Conservation (phyloP, 129 eudicot genomes). For the Chrysanthemum lavandulifolium region DNA sequence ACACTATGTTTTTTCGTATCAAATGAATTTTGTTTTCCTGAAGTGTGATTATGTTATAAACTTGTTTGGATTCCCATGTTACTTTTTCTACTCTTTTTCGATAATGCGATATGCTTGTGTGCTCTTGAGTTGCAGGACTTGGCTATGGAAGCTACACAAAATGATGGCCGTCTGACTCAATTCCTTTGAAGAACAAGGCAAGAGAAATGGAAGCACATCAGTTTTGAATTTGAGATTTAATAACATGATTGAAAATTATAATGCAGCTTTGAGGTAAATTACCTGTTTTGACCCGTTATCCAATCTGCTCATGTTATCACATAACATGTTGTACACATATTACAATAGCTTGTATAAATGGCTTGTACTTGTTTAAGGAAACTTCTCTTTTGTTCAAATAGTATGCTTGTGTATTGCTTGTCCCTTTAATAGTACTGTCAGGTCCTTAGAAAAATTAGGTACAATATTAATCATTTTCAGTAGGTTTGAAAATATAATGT, state of each 20-base stretch:
- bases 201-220: constrained; percentile 71
- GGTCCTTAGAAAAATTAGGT: too few species aligned
- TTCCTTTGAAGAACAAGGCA: constrained; percentile 52
- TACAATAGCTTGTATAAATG: too few species aligned
- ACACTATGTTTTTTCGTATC: neutral
- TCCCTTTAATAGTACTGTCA: too few species aligned
- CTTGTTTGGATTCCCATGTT: too few species aligned
- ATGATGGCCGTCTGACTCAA: constrained; percentile 72
- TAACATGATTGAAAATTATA: constrained; percentile 40
- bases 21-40: neutral
- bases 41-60: neutral
- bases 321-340: constrained; percentile 37
- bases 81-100: too few species aligned
- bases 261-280: constrained; percentile 45
- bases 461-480: too few species aligned
- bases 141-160: constrained; percentile 51
- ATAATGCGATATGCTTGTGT: constrained; percentile 2
- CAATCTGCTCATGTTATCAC: neutral
- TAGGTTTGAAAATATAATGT: too few species aligned
- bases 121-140: constrained; percentile 54
- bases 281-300: too few species aligned
- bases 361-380: too few species aligned
- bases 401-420: too few species aligned
- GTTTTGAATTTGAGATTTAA: constrained; percentile 43
- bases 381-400: too few species aligned